Evolutionary conservation across 2,329 filamentous ascomycete species (phyloP).

Genomic region (Neonectria sp.): DNA sequence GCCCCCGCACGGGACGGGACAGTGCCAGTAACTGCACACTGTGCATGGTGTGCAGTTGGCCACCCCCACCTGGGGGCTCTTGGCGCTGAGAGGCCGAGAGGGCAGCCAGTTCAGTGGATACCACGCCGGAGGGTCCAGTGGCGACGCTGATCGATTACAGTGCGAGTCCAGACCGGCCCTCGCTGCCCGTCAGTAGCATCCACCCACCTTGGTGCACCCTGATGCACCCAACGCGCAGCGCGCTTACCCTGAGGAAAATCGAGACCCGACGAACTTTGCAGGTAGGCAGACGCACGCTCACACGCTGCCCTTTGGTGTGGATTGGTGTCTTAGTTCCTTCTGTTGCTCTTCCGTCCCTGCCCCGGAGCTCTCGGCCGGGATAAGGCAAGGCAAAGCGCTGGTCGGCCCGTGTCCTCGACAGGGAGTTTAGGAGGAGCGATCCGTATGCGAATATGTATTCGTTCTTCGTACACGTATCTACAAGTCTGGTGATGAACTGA

Average conservation of each 20-base stretch:
- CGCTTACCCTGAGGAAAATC: constrained; percentile 6
- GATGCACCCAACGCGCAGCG: constrained; percentile 13
- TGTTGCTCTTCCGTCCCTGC: neutral
- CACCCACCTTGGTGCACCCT: constrained; percentile 19
- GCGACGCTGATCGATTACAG: constrained; percentile 21
- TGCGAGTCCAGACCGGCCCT: constrained; percentile 7
- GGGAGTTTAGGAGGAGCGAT: neutral
- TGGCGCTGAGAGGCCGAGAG: neutral
- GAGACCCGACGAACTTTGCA: constrained; percentile 8
- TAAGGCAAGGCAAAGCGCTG: neutral
- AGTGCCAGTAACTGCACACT: constrained; percentile 15
- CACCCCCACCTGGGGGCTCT: constrained; percentile 10
- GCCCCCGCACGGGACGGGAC: constrained; percentile 19
- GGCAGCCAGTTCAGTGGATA: neutral
- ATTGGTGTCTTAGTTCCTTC: neutral
- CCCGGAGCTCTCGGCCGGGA: constrained; percentile 9
- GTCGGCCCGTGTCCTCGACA: constrained; percentile 2
- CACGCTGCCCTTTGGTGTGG: neutral
- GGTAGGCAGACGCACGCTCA: neutral
- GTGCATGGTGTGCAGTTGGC: constrained; percentile 11
- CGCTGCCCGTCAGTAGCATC: constrained; percentile 9
- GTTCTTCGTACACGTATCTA: neutral
- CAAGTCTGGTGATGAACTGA: neutral
- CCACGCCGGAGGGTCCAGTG: neutral
- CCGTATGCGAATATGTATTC: neutral